Evolutionary conservation across 768 basidiomycete species (phyloP).

Genomic region (Suillus subaureus): DNA sequence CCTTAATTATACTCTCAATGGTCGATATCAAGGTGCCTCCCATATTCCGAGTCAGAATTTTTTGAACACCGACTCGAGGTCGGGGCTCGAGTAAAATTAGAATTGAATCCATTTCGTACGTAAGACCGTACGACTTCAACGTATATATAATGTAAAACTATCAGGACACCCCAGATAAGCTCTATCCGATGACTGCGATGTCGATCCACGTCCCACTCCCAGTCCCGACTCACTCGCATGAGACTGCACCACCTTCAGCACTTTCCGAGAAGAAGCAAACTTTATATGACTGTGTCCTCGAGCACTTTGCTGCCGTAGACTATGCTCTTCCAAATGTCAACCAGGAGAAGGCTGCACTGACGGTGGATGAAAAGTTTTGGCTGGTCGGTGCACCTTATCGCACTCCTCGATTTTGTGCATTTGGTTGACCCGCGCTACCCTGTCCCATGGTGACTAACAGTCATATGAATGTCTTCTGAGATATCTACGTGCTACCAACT

Average conservation of each 20-base stretch:
- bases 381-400: constrained; percentile 44
- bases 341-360: constrained; percentile 48
- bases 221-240: constrained; percentile 28
- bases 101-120: no score
- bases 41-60: no score
- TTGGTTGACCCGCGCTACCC: constrained; percentile 11
- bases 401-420: background rate
- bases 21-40: no score
- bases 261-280: no score
- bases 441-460: constrained; percentile 13
- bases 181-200: background rate
- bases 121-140: no score
- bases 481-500: no score
- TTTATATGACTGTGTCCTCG: constrained; percentile 55
- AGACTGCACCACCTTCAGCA: constrained; percentile 34
- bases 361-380: constrained; percentile 78
- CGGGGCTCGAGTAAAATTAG: no score
- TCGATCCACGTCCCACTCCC: constrained; percentile 23
- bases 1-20: no score
- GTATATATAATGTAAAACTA: background rate
- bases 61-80: no score
- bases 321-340: constrained; percentile 54
- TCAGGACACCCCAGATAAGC: background rate
- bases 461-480: constrained; percentile 79
- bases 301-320: constrained; percentile 55